Base-by-base conservation (phyloP, 31 red algal genomes). In the Odonthalia washingtoniensis region DNA sequence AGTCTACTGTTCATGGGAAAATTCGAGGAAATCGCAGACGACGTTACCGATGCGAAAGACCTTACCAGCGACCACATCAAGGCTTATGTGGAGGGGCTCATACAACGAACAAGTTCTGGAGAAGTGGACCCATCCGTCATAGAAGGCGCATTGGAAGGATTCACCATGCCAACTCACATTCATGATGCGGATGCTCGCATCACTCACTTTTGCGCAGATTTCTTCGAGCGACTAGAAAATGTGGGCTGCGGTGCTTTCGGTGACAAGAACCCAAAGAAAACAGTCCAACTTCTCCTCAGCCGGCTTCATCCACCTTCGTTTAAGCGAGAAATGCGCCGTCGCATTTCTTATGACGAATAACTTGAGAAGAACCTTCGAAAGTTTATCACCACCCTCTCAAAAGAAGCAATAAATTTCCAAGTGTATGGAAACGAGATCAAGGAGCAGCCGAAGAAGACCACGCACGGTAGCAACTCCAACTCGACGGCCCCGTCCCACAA, bases 211-310 rank as follows among this genome's bases (percentile, higher is more conserved):
- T 90, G 69, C 41, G 3, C 87, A 5, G 79, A 90, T 67, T 83
- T 90, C 46, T 83, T 90, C 46, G 77, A 90, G 67, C 77, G 78
- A 24, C 79, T 90, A 3, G 87, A 90, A 46, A 62, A 68, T 27
- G 41, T 82, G 66, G 87, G 87, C 9, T 82, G 68, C 17, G 77
- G 78, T n/a, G 28, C 46, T 44, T 75, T 90, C 52, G 65, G 65
- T 5, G 52, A 66, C 5, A 30, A 83, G 17, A 90, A 90, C 28
- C 79, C 68, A 18, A 90, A 90, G 78, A 82, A 83, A 70, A 17
- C 87, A 3, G 70, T 83, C 17, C 16, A 36, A 6, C 24, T 90
- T 17, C 67, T 90, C 24, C 31, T 61, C 0, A 31, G 21, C 6
- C 61, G 65, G 3, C 75, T 90, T 12, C 3, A 82, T 28, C 87